Percentiles rank a stretch among this genome's conserved stretches.
These are phyloP conservation scores for Tetrapisispora taiwanensis DNA, from an alignment of 805 yeast genomes.

Conservation along the genomic window DNA sequence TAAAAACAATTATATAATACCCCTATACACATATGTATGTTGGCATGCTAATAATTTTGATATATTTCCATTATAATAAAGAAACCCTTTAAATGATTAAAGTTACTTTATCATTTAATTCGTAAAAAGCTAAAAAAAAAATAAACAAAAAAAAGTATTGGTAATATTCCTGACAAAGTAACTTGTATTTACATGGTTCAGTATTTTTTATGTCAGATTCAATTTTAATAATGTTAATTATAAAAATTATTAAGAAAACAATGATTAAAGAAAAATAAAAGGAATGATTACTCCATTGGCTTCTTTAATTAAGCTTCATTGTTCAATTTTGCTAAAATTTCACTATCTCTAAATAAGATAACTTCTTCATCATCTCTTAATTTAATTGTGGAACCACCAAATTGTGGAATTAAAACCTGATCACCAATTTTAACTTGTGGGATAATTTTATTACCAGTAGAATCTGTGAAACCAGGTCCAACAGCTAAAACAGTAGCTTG, in stretches of 20 bases:
- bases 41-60: too few relatives aligned
- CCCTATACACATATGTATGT: too few relatives aligned
- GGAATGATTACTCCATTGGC: too few relatives aligned
- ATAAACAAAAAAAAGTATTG: too few relatives aligned
- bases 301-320: constrained; percentile 31
- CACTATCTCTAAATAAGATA: constrained; percentile 83
- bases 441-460: constrained; percentile 60
- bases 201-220: too few relatives aligned
- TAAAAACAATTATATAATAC: too few relatives aligned
- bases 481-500: constrained; percentile 88
- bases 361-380: constrained; percentile 65
- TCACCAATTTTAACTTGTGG: constrained; percentile 84
- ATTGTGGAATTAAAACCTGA: constrained; percentile 85
- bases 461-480: constrained; percentile 84
- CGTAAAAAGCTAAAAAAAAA: too few relatives aligned
- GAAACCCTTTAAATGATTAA: too few relatives aligned
- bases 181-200: background rate
- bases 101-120: too few relatives aligned
- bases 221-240: background rate
- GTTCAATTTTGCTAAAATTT: constrained; percentile 80
- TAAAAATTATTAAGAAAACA: background rate
- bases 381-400: constrained; percentile 86
- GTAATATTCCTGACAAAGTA: too few relatives aligned
- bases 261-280: background rate
- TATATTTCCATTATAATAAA: too few relatives aligned